These are phyloP conservation scores for Myxozyma lipomycoides DNA, from an alignment of 805 yeast species.

Conservation along the genomic window DNA sequence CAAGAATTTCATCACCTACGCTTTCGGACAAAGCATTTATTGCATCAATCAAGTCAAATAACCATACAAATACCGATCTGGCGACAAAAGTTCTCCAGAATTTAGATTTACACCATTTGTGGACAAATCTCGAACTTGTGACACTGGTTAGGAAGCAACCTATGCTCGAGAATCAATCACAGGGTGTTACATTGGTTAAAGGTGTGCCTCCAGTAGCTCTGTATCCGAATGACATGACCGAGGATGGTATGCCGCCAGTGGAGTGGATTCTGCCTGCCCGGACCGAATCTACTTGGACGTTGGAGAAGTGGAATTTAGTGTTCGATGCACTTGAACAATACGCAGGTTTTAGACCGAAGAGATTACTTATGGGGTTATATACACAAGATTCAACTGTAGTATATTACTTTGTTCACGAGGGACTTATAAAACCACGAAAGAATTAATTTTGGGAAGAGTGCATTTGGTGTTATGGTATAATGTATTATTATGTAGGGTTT, in stretches of 20 bases:
- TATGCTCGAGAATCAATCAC: constrained; percentile 2
- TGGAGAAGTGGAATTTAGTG: constrained; percentile 36
- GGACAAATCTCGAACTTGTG: constrained; percentile 34
- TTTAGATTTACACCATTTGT: constrained; percentile 39
- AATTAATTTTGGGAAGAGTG: no score
- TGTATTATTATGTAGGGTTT: no score
- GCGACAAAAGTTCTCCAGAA: constrained; percentile 33
- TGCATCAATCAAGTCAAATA: no score
- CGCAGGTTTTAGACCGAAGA: constrained; percentile 12
- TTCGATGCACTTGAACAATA: constrained; percentile 31
- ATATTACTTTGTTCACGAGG: constrained; percentile 41
- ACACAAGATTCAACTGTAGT: constrained; percentile 44
- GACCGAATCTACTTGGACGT: constrained; percentile 36
- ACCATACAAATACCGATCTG: constrained; percentile 10
- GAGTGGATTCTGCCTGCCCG: constrained; percentile 33
- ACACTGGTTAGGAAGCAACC: constrained; percentile 4
- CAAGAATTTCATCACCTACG: no score
- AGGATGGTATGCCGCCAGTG: constrained; percentile 9
- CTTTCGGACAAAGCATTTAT: no score
- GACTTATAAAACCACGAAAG: constrained; percentile 40
- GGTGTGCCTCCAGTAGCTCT: constrained; percentile 39
- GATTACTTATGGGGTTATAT: constrained; percentile 43
- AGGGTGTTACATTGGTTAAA: constrained; percentile 15
- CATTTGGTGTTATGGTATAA: no score
- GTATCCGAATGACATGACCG: constrained; percentile 35